Evolutionary conservation across 495 filamentous ascomycete species (phyloP).

Genomic region (Extremus antarcticus): DNA sequence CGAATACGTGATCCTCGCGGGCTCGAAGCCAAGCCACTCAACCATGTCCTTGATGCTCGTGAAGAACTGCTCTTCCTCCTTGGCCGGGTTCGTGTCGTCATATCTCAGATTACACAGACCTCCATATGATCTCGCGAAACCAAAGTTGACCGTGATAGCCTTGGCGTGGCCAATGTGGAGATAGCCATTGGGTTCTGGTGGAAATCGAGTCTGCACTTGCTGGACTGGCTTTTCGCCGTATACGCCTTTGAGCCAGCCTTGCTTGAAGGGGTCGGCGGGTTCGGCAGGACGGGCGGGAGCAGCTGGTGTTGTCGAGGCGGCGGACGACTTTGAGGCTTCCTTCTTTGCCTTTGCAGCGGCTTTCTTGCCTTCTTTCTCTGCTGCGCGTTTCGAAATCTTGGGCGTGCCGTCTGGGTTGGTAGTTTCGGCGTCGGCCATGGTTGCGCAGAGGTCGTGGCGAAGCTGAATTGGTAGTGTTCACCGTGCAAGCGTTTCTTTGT

Average conservation of each 20-base stretch:
- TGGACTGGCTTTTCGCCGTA: conserved; percentile 63
- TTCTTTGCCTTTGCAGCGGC: conserved; percentile 25
- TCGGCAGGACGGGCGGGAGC: conserved; percentile 48
- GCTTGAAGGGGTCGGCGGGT: conserved; percentile 59
- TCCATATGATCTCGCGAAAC: conserved; percentile 76
- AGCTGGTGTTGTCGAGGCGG: not conserved
- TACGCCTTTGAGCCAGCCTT: conserved; percentile 70
- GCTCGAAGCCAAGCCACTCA: conserved; percentile 35
- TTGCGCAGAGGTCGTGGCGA: not conserved
- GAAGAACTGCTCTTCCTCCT: conserved; percentile 37
- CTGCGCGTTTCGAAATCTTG: conserved; percentile 26
- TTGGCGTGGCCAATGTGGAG: conserved; percentile 90
- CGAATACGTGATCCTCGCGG: conserved; percentile 61
- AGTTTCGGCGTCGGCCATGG: conserved; percentile 3
- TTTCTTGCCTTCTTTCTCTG: conserved; percentile 22
- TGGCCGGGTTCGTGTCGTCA: conserved; percentile 38
- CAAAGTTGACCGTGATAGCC: conserved; percentile 96
- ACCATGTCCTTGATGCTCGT: conserved; percentile 35
- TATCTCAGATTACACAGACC: conserved; percentile 51
- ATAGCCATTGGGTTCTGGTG: conserved; percentile 77
- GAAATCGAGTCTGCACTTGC: conserved; percentile 69
- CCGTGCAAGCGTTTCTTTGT: no score
- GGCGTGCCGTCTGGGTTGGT: conserved; percentile 5
- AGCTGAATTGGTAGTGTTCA: not conserved
- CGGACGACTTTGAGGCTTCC: conserved; percentile 20